Conservation (phyloP, 768 basidiomycete species). For the Lyophyllum atratum region DNA sequence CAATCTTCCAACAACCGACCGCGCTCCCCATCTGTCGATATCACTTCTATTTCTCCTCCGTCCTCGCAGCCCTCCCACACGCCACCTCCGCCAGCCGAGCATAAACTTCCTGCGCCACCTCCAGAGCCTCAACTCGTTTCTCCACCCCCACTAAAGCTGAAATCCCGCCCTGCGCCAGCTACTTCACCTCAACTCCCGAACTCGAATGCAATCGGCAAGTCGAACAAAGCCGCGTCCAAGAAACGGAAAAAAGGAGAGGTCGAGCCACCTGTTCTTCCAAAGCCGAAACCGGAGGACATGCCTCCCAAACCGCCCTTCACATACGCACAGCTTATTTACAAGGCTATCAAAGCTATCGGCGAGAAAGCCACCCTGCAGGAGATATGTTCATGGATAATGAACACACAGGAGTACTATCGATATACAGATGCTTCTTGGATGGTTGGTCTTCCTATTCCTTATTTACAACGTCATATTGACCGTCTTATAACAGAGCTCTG, state of each 20-base stretch:
- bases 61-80: slow-evolving; percentile 80
- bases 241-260: slow-evolving; percentile 72
- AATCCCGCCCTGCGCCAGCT: slow-evolving; percentile 26
- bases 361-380: slow-evolving; percentile 91
- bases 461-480: slow-evolving; percentile 12
- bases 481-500: slow-evolving; percentile 67
- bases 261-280: slow-evolving; percentile 35
- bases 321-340: slow-evolving; percentile 90
- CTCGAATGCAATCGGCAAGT: slow-evolving; percentile 57
- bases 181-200: slow-evolving; percentile 60
- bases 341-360: slow-evolving; percentile 78
- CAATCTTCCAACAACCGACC: slow-evolving; percentile 65
- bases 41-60: slow-evolving; percentile 80
- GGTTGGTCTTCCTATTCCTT: slow-evolving; percentile 47
- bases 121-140: slow-evolving; percentile 40
- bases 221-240: slow-evolving; percentile 51
- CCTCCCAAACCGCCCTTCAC: slow-evolving; percentile 89
- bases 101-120: slow-evolving; percentile 46
- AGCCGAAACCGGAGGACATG: slow-evolving; percentile 71
- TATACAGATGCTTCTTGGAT: slow-evolving; percentile 91
- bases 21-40: slow-evolving; percentile 81
- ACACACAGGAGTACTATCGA: slow-evolving; percentile 87
- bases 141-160: slow-evolving; percentile 41
- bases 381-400: slow-evolving; percentile 90
- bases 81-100: slow-evolving; percentile 57